Conservation (phyloP, 495 filamentous ascomycete species). For the Penicillium canariense region DNA sequence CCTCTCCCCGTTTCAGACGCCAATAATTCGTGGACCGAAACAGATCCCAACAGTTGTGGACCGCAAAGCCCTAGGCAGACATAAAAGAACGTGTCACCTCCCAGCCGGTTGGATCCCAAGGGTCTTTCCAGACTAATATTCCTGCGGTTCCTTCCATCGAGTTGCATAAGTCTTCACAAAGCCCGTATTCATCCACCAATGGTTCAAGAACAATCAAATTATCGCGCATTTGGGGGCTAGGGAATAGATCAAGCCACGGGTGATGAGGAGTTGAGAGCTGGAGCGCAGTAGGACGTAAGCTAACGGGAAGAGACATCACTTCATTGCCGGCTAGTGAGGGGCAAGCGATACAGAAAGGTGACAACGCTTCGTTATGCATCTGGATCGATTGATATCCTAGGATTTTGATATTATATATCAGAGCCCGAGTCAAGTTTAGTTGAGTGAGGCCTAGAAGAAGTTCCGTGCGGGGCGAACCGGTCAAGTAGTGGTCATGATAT, state of each 20-base stretch:
- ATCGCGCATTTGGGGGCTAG: constrained; percentile 1
- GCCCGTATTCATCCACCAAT: neutral
- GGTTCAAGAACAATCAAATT: neutral
- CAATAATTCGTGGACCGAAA: neutral
- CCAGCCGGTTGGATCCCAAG: neutral
- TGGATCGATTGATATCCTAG: neutral
- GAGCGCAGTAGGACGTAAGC: neutral
- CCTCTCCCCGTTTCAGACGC: neutral
- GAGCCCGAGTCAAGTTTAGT: neutral
- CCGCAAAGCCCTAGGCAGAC: neutral
- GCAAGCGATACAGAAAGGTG: neutral
- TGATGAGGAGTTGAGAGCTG: neutral
- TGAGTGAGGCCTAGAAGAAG: neutral
- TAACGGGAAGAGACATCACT: neutral
- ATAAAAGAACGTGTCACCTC: neutral
- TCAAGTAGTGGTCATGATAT: neutral
- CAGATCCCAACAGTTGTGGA: neutral
- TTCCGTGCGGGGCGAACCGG: neutral
- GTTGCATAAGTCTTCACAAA: neutral
- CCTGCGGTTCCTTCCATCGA: neutral
- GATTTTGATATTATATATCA: neutral
- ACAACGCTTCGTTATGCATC: neutral
- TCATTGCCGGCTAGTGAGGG: neutral
- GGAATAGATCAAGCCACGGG: neutral
- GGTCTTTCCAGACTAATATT: neutral